Conservation (phyloP, 2,329 filamentous ascomycete species). For the Phymatotrichopsis omnivora region DNA sequence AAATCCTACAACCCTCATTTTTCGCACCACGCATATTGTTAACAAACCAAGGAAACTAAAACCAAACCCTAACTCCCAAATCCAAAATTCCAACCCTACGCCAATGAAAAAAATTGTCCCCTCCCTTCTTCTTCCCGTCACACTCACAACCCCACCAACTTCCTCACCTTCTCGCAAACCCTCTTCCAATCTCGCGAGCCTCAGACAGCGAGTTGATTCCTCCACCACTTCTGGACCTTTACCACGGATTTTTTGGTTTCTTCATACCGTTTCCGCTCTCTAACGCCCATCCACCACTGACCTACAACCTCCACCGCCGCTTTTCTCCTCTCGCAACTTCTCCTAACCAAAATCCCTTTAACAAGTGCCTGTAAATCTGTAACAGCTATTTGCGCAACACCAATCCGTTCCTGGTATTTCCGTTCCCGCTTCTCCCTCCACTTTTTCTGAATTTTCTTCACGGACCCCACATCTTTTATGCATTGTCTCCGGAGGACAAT, state of each 20-base stretch:
- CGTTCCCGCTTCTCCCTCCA: slow-evolving; percentile 23
- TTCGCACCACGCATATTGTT: too few species aligned
- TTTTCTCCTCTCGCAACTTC: slow-evolving; percentile 28
- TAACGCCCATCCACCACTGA: slow-evolving; percentile 9
- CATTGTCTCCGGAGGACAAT: slow-evolving; percentile 12
- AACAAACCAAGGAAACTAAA: too few species aligned
- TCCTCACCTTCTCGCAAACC: too few species aligned
- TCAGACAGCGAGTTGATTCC: slow-evolving; percentile 8
- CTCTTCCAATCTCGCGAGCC: slow-evolving; percentile 1
- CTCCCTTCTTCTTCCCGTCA: too few species aligned
- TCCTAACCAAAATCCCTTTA: slow-evolving; percentile 37
- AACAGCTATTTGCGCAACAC: slow-evolving; percentile 32
- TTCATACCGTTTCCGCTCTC: slow-evolving; percentile 13
- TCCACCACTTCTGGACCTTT: slow-evolving; percentile 27
- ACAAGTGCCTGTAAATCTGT: slow-evolving; percentile 38
- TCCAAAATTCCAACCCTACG: too few species aligned
- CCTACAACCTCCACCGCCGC: slow-evolving; percentile 10
- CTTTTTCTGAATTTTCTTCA: slow-evolving; percentile 9
- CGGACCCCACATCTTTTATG: not conserved
- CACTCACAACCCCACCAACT: too few species aligned
- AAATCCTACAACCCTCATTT: too few species aligned
- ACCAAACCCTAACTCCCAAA: too few species aligned
- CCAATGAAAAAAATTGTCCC: too few species aligned
- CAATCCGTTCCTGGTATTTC: slow-evolving; percentile 21
- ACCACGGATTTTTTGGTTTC: slow-evolving; percentile 11